Evolutionary conservation across 495 filamentous ascomycete species (phyloP).

Genomic region (Tuber calosporum): DNA sequence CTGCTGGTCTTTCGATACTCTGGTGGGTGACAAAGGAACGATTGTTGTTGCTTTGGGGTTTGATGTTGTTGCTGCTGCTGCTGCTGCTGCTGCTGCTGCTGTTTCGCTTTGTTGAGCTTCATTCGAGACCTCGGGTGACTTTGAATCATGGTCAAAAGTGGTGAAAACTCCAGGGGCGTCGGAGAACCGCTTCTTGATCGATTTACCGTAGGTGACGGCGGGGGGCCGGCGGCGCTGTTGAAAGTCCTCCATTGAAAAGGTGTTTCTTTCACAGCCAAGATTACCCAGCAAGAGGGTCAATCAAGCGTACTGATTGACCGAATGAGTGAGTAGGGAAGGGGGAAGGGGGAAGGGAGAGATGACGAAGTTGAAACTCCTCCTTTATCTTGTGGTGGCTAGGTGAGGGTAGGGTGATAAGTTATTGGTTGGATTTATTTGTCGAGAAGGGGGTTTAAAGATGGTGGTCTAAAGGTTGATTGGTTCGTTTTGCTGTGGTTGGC

Average conservation of each 20-base stretch:
- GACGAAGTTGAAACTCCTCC: not conserved
- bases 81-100: conserved; percentile 11
- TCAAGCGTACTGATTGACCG: not conserved
- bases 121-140: not conserved
- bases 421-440: not conserved
- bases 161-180: conserved; percentile 23
- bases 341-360: not conserved
- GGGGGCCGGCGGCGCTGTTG: conserved; percentile 30
- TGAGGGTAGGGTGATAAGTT: not conserved
- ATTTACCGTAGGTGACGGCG: conserved; percentile 32
- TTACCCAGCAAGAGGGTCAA: not conserved
- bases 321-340: not conserved
- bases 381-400: not conserved
- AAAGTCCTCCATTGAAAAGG: conserved; percentile 30
- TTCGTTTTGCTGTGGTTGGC: not conserved
- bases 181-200: conserved; percentile 26
- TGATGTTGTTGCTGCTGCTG: conserved; percentile 8
- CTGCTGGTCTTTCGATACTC: conserved; percentile 3
- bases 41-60: conserved; percentile 16
- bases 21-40: conserved; percentile 10
- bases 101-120: conserved; percentile 15
- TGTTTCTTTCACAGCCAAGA: conserved; percentile 10
- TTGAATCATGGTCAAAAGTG: not conserved
- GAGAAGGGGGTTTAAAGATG: not conserved
- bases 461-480: not conserved